These are phyloP conservation scores for Colletotrichum sp. DNA, from an alignment of 2,329 filamentous ascomycete genomes.

Conservation along the genomic window DNA sequence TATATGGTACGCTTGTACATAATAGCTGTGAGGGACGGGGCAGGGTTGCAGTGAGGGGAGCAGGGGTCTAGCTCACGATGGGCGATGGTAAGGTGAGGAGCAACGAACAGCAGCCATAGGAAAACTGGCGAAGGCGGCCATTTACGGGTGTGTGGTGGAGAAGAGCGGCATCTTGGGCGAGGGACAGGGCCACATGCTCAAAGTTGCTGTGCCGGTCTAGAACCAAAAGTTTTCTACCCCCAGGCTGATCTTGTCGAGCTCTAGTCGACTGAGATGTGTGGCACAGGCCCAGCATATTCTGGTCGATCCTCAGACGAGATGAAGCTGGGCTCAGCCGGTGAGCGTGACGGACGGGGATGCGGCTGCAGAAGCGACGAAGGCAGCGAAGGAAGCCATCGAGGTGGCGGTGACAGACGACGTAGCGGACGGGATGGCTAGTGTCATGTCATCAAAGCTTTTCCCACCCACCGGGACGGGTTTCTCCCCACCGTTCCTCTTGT, in stretches of 20 bases:
- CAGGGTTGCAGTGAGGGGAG: conserved; percentile 20
- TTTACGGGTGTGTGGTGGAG: conserved; percentile 17
- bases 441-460: conserved; percentile 13
- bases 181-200: conserved; percentile 13
- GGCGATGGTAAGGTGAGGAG: conserved; percentile 13
- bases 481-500: neutral
- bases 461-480: neutral
- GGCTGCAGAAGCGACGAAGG: neutral
- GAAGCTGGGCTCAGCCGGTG: neutral
- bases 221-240: neutral
- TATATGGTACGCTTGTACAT: conserved; percentile 22
- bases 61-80: conserved; percentile 9
- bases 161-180: neutral
- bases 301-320: neutral
- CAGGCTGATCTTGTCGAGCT: conserved; percentile 8
- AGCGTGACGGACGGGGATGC: neutral
- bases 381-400: neutral
- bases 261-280: neutral
- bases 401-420: conserved; percentile 13
- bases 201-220: conserved; percentile 7
- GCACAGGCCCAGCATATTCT: neutral
- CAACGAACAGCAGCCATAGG: neutral
- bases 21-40: conserved; percentile 14
- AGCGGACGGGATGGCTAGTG: neutral
- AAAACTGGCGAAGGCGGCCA: conserved; percentile 21